phyloP scores from a whole-genome alignment of 2,329 filamentous ascomycete genomes.

The Thermothelomyces thermophilus region DNA sequence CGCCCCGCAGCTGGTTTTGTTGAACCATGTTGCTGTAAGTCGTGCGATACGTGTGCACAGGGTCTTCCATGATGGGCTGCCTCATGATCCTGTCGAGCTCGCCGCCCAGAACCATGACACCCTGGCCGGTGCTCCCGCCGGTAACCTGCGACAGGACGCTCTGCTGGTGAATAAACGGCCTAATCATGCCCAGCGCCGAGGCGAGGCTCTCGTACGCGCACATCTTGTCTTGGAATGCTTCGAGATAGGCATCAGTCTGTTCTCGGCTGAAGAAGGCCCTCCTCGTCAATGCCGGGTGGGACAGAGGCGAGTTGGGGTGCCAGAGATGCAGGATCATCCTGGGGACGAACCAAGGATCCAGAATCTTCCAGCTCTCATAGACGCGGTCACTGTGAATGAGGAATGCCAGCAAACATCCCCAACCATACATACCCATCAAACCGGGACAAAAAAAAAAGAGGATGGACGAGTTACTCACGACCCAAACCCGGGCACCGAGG shows the following conservation, averaged over 20 bases:
- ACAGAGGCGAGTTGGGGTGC: slow-evolving; percentile 47
- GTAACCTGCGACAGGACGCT: slow-evolving; percentile 35
- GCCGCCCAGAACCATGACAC: slow-evolving; percentile 36
- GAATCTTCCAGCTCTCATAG: slow-evolving; percentile 40
- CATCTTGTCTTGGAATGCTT: slow-evolving; percentile 37
- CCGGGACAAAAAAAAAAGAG: no score
- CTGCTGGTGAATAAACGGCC: slow-evolving; percentile 36
- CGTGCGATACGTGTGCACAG: slow-evolving; percentile 34
- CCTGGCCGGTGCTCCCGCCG: slow-evolving; percentile 26
- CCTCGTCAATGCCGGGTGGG: slow-evolving; percentile 42
- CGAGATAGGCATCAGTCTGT: slow-evolving; percentile 36
- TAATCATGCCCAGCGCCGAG: slow-evolving; percentile 45
- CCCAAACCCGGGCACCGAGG: no score
- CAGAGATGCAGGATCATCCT: slow-evolving; percentile 39
- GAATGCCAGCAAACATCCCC: slow-evolving; percentile 13
- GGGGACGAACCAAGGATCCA: slow-evolving; percentile 42
- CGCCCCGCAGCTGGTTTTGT: slow-evolving; percentile 28
- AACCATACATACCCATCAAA: background rate
- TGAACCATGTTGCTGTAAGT: slow-evolving; percentile 29
- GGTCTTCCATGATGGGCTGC: slow-evolving; percentile 30
- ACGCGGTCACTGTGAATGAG: slow-evolving; percentile 28
- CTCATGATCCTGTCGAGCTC: slow-evolving; percentile 38
- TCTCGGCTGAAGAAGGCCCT: slow-evolving; percentile 44
- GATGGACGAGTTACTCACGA: no score
- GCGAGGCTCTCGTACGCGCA: slow-evolving; percentile 46